Percentiles rank a stretch among this genome's conserved stretches.
These are phyloP conservation scores for Xylaria sp. DNA, from an alignment of 2,329 filamentous ascomycete species.

Conservation along the genomic window DNA sequence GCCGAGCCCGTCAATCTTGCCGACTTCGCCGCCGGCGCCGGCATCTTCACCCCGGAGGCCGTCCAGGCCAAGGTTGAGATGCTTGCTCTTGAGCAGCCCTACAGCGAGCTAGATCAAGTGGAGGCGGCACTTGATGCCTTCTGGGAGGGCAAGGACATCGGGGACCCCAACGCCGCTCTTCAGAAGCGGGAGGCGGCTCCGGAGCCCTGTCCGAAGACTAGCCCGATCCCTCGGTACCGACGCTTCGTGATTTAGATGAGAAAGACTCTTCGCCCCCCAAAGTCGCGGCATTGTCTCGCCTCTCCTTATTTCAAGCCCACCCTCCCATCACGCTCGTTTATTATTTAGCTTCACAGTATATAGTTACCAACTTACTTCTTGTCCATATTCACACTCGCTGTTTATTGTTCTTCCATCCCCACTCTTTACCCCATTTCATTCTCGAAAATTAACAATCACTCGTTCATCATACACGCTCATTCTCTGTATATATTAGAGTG, in stretches of 20 bases:
- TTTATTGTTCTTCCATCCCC: background rate
- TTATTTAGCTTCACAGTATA: slow-evolving; percentile 27
- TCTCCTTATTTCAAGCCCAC: background rate
- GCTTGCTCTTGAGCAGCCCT: slow-evolving; percentile 51
- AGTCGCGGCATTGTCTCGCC: background rate
- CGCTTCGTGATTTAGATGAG: slow-evolving; percentile 30
- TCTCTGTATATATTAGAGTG: slow-evolving; percentile 8
- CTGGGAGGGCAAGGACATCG: slow-evolving; percentile 44
- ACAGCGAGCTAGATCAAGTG: slow-evolving; percentile 50
- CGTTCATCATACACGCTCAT: slow-evolving; percentile 4
- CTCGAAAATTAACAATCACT: background rate
- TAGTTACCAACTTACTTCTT: slow-evolving; percentile 7
- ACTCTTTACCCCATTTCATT: background rate
- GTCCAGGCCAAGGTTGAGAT: slow-evolving; percentile 49
- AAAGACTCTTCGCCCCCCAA: background rate
- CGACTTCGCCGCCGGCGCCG: slow-evolving; percentile 42
- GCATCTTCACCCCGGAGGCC: slow-evolving; percentile 45
- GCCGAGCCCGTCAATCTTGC: slow-evolving; percentile 46
- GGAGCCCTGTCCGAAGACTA: slow-evolving; percentile 26
- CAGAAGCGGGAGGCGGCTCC: slow-evolving; percentile 29
- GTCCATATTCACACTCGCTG: slow-evolving; percentile 12
- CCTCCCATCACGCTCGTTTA: slow-evolving; percentile 7
- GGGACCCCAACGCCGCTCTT: slow-evolving; percentile 39
- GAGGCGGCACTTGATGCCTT: slow-evolving; percentile 49
- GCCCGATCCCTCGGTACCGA: slow-evolving; percentile 35